Percentiles rank a stretch among this genome's conserved stretches.
phyloP scores from a whole-genome alignment of 805 yeast genomes.

The Saccharomyces jurei region DNA sequence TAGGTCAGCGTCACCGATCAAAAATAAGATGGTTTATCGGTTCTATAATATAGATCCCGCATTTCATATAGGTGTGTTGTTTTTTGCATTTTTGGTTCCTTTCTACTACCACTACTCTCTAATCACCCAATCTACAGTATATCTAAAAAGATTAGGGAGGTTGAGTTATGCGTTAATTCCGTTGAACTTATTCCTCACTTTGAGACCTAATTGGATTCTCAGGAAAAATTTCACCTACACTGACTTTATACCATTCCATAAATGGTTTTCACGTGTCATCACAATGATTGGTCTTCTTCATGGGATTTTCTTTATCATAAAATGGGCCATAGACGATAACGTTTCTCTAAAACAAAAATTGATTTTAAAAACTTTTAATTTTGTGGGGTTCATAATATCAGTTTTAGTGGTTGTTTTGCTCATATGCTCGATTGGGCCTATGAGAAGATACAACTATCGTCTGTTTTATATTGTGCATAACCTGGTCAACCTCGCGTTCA shows the following conservation, averaged over 20 bases:
- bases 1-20: slow-evolving; percentile 26
- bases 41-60: slow-evolving; percentile 33
- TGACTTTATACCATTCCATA: slow-evolving; percentile 50
- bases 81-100: slow-evolving; percentile 31
- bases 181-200: slow-evolving; percentile 44
- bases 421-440: slow-evolving; percentile 39
- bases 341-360: slow-evolving; percentile 31
- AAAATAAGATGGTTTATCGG: slow-evolving; percentile 26
- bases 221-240: slow-evolving; percentile 40
- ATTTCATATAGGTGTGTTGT: slow-evolving; percentile 30
- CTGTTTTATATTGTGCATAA: slow-evolving; percentile 53
- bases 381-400: slow-evolving; percentile 45
- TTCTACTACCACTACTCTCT: slow-evolving; percentile 27
- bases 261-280: slow-evolving; percentile 61
- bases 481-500: slow-evolving; percentile 38
- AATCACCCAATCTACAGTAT: slow-evolving; percentile 17
- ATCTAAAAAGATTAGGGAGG: slow-evolving; percentile 54
- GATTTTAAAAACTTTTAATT: slow-evolving; percentile 30
- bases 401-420: slow-evolving; percentile 32
- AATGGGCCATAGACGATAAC: slow-evolving; percentile 39
- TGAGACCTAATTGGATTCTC: slow-evolving; percentile 48
- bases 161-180: slow-evolving; percentile 52
- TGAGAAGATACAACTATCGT: slow-evolving; percentile 44
- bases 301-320: slow-evolving; percentile 41
- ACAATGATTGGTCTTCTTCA: slow-evolving; percentile 41